These are phyloP conservation scores for Hymenoscyphus repandus DNA, from an alignment of 2,329 filamentous ascomycete genomes.

Conservation along the genomic window DNA sequence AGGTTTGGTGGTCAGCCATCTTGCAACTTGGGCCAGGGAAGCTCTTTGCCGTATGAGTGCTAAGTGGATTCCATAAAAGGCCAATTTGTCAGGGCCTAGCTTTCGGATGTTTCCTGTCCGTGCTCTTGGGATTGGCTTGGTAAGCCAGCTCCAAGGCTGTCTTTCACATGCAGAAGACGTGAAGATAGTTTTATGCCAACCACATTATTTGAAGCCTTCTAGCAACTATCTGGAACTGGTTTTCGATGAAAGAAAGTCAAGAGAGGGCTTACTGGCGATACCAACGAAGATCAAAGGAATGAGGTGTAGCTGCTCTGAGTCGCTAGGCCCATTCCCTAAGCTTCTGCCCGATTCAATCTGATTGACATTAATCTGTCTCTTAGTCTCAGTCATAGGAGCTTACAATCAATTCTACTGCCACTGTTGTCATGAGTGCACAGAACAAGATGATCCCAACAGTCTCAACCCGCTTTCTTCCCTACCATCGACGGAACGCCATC, in stretches of 20 bases:
- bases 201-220: too few species aligned
- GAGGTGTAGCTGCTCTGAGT: constrained; percentile 43
- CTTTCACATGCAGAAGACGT: too few species aligned
- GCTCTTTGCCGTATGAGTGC: too few species aligned
- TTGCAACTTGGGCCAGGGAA: too few species aligned
- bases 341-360: constrained; percentile 51
- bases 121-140: too few species aligned
- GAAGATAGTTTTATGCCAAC: too few species aligned
- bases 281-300: constrained; percentile 51
- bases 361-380: constrained; percentile 3
- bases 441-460: constrained; percentile 62
- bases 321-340: constrained; percentile 39
- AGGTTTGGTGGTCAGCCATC: too few species aligned
- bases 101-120: too few species aligned
- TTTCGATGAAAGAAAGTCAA: constrained; percentile 4
- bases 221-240: neutral
- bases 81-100: too few species aligned
- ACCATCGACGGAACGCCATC: neutral
- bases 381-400: constrained; percentile 20
- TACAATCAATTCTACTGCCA: constrained; percentile 56
- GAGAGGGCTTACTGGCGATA: constrained; percentile 48
- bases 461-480: constrained; percentile 57
- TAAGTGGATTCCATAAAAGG: too few species aligned
- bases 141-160: too few species aligned
- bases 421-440: constrained; percentile 61